Conservation (phyloP, 1,139 yeast genomes). For the Scheffersomyces lignicola region DNA sequence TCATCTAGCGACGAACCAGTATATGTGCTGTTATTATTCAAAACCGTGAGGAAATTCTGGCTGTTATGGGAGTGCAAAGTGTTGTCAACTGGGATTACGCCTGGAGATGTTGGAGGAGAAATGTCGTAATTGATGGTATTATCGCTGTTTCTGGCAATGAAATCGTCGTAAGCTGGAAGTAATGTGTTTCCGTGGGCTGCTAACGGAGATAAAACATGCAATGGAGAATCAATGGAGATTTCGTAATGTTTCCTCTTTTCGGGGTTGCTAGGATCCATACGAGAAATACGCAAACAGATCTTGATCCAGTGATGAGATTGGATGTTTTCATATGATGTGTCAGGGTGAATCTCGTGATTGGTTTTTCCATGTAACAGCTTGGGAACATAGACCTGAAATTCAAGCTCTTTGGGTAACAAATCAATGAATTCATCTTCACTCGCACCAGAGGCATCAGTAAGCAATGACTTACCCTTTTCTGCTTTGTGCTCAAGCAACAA, state of each 20-base stretch:
- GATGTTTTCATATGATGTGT: constrained; percentile 74
- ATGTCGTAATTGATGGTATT: constrained; percentile 15
- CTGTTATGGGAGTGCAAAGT: constrained; percentile 10
- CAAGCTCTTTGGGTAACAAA: constrained; percentile 62
- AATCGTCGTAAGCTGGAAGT: constrained; percentile 54
- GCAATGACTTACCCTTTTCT: constrained; percentile 44
- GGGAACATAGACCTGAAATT: constrained; percentile 82
- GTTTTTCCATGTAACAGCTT: constrained; percentile 51
- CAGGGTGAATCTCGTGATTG: constrained; percentile 62
- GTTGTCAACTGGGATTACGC: constrained; percentile 48
- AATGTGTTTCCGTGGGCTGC: constrained; percentile 77
- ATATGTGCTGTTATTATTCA: background rate
- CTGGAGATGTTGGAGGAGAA: constrained; percentile 53
- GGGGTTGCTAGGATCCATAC: constrained; percentile 54
- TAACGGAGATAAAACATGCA: constrained; percentile 64
- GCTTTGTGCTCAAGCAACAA: constrained; percentile 81
- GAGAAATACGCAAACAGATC: constrained; percentile 75
- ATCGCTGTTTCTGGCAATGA: constrained; percentile 12
- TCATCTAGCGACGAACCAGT: constrained; percentile 4
- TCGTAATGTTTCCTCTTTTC: constrained; percentile 82
- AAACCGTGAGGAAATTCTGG: constrained; percentile 1
- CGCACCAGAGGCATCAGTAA: constrained; percentile 23
- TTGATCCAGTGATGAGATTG: constrained; percentile 95
- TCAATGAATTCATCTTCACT: constrained; percentile 34
- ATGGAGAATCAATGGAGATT: constrained; percentile 88